A percentile compares a stretch with the other conserved stretches of the same genome.
phyloP scores from a whole-genome alignment of 2,329 filamentous ascomycete genomes.

The Beauveria sp. region DNA sequence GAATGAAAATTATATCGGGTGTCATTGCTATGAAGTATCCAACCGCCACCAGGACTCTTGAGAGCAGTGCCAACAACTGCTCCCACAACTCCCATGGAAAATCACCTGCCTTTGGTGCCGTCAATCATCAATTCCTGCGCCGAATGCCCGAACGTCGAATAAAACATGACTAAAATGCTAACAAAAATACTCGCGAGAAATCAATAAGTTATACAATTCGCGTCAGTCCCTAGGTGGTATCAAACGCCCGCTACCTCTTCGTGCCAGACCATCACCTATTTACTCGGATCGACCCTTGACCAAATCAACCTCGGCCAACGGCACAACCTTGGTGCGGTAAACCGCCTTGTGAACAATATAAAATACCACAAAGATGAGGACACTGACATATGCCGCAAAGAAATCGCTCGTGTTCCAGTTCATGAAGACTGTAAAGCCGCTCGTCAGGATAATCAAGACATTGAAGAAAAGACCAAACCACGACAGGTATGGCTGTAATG shows the following conservation, averaged over 20 bases:
- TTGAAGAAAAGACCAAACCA: constrained; percentile 61
- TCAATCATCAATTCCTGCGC: not conserved
- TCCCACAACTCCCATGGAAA: not conserved
- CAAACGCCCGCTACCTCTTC: not conserved
- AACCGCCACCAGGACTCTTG: not conserved
- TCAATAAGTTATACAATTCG: constrained; percentile 2
- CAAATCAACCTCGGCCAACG: constrained; percentile 29
- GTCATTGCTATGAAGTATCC: constrained; percentile 10
- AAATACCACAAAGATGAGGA: constrained; percentile 55
- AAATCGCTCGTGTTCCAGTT: constrained; percentile 53
- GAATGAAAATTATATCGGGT: constrained; percentile 5
- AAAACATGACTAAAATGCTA: not conserved
- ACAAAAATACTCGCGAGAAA: not conserved
- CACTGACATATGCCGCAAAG: constrained; percentile 56
- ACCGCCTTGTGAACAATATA: constrained; percentile 54
- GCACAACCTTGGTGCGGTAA: constrained; percentile 31
- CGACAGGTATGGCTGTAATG: constrained; percentile 55
- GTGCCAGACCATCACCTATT: not conserved
- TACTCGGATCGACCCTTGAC: constrained; percentile 17
- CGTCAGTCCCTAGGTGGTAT: not conserved
- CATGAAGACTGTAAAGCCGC: constrained; percentile 63
- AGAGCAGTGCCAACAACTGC: not conserved
- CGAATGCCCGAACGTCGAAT: not conserved
- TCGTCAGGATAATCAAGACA: constrained; percentile 56
- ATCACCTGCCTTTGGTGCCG: not conserved